Percentiles rank a stretch among this genome's conserved stretches.
These are phyloP conservation scores for Mycosphaerella arachidis DNA, from an alignment of 2,329 filamentous ascomycete species.

Conservation along the genomic window DNA sequence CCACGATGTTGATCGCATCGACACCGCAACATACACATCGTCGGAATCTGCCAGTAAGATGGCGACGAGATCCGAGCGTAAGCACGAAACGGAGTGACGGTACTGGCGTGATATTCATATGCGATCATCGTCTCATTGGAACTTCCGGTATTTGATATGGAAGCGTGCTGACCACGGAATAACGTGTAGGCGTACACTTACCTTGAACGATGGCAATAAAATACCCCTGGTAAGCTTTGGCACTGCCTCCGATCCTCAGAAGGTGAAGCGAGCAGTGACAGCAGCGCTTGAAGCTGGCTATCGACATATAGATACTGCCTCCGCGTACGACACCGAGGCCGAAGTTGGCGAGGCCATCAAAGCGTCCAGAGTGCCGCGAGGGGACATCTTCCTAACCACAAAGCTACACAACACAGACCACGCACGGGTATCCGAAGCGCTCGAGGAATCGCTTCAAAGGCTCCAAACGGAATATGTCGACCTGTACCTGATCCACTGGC, in stretches of 20 bases:
- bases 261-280: too few species aligned
- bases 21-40: not conserved
- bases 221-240: too few species aligned
- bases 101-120: not conserved
- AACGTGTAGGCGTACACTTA: not conserved
- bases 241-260: too few species aligned
- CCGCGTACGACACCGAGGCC: slow-evolving; percentile 65
- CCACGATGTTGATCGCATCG: not conserved
- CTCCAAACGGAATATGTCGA: slow-evolving; percentile 60
- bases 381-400: slow-evolving; percentile 64
- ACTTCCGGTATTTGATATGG: not conserved
- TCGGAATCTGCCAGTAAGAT: not conserved
- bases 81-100: not conserved
- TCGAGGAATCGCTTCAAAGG: slow-evolving; percentile 52
- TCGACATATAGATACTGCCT: slow-evolving; percentile 63
- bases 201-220: too few species aligned
- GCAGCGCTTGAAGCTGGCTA: slow-evolving; percentile 56
- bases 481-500: slow-evolving; percentile 61
- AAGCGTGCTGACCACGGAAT: not conserved
- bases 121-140: too few species aligned
- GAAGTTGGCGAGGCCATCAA: slow-evolving; percentile 62
- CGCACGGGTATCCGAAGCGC: slow-evolving; percentile 54
- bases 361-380: slow-evolving; percentile 51
- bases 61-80: not conserved
- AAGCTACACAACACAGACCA: slow-evolving; percentile 59